Conservation (phyloP, 2,329 filamentous ascomycete genomes). For the Paraconiothyrium sp. region DNA sequence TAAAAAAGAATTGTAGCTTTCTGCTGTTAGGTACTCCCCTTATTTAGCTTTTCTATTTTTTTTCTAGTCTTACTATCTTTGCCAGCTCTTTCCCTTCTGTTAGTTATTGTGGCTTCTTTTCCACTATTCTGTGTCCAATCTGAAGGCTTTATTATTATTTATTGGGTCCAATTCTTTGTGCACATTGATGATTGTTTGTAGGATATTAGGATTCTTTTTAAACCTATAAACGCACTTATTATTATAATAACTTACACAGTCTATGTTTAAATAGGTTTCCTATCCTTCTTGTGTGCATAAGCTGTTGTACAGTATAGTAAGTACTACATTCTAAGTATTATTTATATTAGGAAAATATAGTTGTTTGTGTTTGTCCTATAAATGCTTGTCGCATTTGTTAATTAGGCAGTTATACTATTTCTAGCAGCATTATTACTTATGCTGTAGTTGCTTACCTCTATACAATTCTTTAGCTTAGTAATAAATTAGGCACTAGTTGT, state of each 20-base stretch:
- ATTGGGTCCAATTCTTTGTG: too few relatives aligned
- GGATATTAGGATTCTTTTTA: not conserved
- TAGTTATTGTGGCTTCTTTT: not conserved
- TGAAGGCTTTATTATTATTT: too few relatives aligned
- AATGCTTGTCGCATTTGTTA: too few relatives aligned
- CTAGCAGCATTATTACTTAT: too few relatives aligned
- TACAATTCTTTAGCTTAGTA: too few relatives aligned
- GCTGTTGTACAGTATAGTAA: not conserved
- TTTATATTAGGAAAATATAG: too few relatives aligned
- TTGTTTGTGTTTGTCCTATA: too few relatives aligned
- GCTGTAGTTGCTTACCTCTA: too few relatives aligned
- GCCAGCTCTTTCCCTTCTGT: not conserved
- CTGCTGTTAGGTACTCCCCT: too few relatives aligned
- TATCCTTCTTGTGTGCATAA: conserved; percentile 5
- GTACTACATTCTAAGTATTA: not conserved
- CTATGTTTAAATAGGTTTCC: not conserved
- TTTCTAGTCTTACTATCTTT: not conserved
- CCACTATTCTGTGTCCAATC: not conserved
- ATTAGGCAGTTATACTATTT: too few relatives aligned
- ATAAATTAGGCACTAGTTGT: too few relatives aligned
- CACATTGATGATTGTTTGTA: too few relatives aligned
- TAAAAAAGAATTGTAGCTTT: not conserved
- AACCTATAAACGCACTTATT: not conserved
- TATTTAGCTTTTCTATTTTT: not conserved
- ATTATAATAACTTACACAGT: not conserved